Conservation (phyloP, 768 basidiomycete genomes). For the Hemileccinum rubropunctum region DNA sequence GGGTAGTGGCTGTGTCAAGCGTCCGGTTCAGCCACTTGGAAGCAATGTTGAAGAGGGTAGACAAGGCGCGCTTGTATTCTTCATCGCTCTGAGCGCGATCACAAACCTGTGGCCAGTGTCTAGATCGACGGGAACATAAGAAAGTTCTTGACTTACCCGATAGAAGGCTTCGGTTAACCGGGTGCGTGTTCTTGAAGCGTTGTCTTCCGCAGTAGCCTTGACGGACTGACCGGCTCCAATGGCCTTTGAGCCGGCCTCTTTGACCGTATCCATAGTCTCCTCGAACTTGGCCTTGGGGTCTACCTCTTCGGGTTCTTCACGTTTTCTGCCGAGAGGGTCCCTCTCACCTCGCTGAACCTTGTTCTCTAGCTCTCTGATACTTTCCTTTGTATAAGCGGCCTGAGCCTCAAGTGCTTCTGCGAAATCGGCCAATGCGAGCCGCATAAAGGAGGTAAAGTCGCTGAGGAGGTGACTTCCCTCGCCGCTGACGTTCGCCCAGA, state of each 20-base stretch:
- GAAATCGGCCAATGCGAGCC: conserved; percentile 63
- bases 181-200: conserved; percentile 38
- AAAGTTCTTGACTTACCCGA: conserved; percentile 36
- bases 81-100: conserved; percentile 63
- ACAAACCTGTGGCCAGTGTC: conserved; percentile 43
- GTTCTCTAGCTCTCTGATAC: conserved; percentile 51
- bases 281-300: conserved; percentile 59
- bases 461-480: conserved; percentile 54
- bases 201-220: conserved; percentile 42
- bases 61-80: conserved; percentile 54
- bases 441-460: conserved; percentile 64
- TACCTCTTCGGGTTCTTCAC: conserved; percentile 40
- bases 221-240: conserved; percentile 54
- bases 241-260: conserved; percentile 51
- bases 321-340: conserved; percentile 52
- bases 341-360: conserved; percentile 61
- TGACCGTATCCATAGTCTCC: conserved; percentile 64
- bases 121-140: neutral
- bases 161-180: conserved; percentile 52
- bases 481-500: conserved; percentile 51
- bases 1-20: conserved; percentile 47
- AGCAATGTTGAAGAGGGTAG: conserved; percentile 53
- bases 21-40: conserved; percentile 56
- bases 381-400: conserved; percentile 51
- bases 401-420: conserved; percentile 56